phyloP scores from a whole-genome alignment of 2,329 filamentous ascomycete genomes.

The Colletotrichum acutatum region DNA sequence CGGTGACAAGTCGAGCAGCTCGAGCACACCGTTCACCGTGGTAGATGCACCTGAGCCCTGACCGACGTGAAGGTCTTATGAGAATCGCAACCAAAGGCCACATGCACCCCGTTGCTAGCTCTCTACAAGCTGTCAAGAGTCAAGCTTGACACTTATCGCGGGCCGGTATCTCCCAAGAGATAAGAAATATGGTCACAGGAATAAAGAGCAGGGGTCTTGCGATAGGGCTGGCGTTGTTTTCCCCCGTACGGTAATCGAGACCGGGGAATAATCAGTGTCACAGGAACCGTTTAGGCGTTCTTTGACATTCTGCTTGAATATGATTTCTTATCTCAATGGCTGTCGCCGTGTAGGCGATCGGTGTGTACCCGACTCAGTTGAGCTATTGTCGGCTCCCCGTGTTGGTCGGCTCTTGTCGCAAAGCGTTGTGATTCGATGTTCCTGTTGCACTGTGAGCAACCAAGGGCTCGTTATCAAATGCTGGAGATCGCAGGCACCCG shows the following conservation, averaged over 20 bases:
- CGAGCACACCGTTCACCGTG: neutral
- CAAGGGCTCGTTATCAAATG: constrained; percentile 11
- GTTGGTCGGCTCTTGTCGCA: neutral
- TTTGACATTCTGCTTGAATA: neutral
- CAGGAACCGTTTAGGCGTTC: neutral
- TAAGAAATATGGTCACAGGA: constrained; percentile 21
- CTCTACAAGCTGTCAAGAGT: neutral
- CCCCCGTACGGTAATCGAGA: neutral
- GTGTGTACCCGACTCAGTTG: neutral
- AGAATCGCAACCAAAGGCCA: neutral
- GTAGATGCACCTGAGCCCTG: neutral
- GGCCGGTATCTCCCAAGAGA: constrained; percentile 18
- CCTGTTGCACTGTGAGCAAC: constrained; percentile 16
- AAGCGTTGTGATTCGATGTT: constrained; percentile 5
- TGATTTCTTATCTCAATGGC: constrained; percentile 5
- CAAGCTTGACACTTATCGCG: neutral
- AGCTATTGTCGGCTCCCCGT: neutral
- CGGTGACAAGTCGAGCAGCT: neutral
- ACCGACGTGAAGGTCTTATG: neutral
- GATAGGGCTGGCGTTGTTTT: neutral
- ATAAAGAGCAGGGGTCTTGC: neutral
- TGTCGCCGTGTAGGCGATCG: neutral
- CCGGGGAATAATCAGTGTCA: neutral
- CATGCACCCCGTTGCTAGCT: neutral
- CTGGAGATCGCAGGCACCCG: neutral